A percentile compares a stretch with the other conserved stretches of the same genome.
These are phyloP conservation scores for Bonia amplexicaulis DNA, from an alignment of 176 grass and related monocot genomes.

Conservation along the genomic window DNA sequence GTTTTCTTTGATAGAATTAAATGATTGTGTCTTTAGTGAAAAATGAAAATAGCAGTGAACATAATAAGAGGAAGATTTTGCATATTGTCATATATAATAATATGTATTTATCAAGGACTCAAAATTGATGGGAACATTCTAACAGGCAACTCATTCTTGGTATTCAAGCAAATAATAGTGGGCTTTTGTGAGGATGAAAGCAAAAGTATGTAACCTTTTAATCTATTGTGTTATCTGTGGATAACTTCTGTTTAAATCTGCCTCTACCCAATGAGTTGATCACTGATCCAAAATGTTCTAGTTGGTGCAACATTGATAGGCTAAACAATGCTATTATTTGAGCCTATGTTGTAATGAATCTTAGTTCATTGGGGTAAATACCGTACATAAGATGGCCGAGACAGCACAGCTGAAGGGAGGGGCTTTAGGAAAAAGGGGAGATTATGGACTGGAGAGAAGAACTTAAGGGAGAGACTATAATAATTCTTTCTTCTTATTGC, in stretches of 20 bases:
- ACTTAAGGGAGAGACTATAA: too few species aligned
- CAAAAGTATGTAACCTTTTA: background rate
- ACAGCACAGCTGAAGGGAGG: too few species aligned
- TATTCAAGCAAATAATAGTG: background rate
- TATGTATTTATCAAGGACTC: background rate
- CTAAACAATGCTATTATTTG: background rate
- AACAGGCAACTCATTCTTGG: background rate
- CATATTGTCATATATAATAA: background rate
- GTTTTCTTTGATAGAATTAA: background rate
- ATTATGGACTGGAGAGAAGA: too few species aligned
- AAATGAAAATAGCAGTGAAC: background rate
- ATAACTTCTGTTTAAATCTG: background rate
- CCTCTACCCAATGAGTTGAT: background rate
- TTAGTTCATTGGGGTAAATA: too few species aligned
- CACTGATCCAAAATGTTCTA: background rate
- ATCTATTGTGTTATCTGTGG: background rate
- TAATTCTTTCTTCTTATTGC: too few species aligned
- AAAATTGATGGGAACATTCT: background rate
- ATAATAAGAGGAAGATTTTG: background rate
- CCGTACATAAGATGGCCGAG: too few species aligned
- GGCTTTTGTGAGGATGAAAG: background rate
- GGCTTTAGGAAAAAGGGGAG: too few species aligned
- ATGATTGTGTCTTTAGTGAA: background rate
- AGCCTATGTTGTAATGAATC: background rate
- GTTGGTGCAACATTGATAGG: background rate